These are phyloP conservation scores for Claviceps pazoutovae DNA, from an alignment of 2,329 filamentous ascomycete genomes.

Conservation along the genomic window DNA sequence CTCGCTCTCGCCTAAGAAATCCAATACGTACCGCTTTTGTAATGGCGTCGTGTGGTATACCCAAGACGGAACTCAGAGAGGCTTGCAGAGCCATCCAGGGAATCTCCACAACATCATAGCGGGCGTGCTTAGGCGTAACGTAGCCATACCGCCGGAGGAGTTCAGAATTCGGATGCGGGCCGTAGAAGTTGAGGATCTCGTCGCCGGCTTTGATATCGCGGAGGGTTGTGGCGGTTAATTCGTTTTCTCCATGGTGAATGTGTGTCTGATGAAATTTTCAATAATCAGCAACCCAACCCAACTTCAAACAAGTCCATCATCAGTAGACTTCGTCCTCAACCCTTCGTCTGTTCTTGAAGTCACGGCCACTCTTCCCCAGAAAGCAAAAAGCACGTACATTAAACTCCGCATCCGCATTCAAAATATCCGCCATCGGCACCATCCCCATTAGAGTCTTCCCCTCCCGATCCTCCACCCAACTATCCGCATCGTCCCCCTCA, in stretches of 20 bases:
- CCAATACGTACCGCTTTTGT: slow-evolving; percentile 26
- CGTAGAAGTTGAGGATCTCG: slow-evolving; percentile 83
- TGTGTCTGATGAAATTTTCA: slow-evolving; percentile 26
- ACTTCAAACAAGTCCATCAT: too few species aligned
- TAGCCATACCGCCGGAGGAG: slow-evolving; percentile 78
- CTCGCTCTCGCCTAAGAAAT: slow-evolving; percentile 1
- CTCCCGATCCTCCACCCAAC: slow-evolving; percentile 51
- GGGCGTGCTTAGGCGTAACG: slow-evolving; percentile 60
- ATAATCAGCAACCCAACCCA: background rate
- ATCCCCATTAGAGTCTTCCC: slow-evolving; percentile 57
- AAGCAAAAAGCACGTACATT: slow-evolving; percentile 40
- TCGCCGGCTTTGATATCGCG: slow-evolving; percentile 54
- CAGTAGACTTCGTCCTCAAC: too few species aligned
- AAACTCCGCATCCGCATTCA: slow-evolving; percentile 81
- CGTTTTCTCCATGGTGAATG: slow-evolving; percentile 37
- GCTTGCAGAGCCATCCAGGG: slow-evolving; percentile 44
- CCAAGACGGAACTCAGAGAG: slow-evolving; percentile 26
- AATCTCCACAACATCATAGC: slow-evolving; percentile 74
- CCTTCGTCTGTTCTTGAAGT: too few species aligned
- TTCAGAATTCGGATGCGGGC: slow-evolving; percentile 69
- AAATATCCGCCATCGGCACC: slow-evolving; percentile 80
- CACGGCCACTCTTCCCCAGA: too few species aligned
- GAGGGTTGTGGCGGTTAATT: slow-evolving; percentile 57
- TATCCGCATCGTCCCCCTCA: slow-evolving; percentile 43
- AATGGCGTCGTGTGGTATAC: slow-evolving; percentile 23